phyloP scores from a whole-genome alignment of 2,329 filamentous ascomycete genomes.

The Trichoderma semiorbis region DNA sequence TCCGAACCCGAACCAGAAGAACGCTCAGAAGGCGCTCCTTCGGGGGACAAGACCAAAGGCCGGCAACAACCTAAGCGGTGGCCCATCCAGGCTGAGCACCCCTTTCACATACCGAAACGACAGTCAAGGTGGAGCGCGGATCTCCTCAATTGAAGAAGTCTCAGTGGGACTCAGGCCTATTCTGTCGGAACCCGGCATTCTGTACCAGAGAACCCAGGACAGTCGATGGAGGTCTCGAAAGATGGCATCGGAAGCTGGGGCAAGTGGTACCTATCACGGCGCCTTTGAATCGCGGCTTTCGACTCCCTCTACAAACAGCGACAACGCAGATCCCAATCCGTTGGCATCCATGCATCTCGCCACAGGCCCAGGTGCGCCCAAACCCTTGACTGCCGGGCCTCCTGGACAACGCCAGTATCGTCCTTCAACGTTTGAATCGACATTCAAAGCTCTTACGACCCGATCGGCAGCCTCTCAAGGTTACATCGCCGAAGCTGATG shows the following conservation, averaged over 20 bases:
- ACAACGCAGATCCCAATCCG: constrained; percentile 20
- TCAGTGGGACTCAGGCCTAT: constrained; percentile 9
- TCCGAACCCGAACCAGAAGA: constrained; percentile 52
- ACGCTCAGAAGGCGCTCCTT: constrained; percentile 46
- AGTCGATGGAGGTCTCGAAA: constrained; percentile 1
- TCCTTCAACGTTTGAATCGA: constrained; percentile 41
- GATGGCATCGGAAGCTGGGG: not conserved
- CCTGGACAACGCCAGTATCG: constrained; percentile 51
- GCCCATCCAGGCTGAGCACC: not conserved
- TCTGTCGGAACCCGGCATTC: constrained; percentile 18
- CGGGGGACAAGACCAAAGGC: constrained; percentile 29
- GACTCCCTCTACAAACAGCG: constrained; percentile 20
- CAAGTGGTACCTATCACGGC: not conserved
- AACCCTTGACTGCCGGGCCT: constrained; percentile 52
- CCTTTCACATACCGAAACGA: not conserved
- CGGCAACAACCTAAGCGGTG: not conserved
- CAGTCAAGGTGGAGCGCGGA: not conserved
- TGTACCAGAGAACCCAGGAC: constrained; percentile 10
- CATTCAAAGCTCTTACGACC: constrained; percentile 34
- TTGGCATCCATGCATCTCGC: constrained; percentile 27
- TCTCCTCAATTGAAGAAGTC: not conserved
- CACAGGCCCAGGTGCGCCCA: constrained; percentile 42
- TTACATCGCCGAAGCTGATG: not conserved
- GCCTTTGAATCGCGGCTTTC: constrained; percentile 2
- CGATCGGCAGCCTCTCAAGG: constrained; percentile 16